Evolutionary conservation across 176 grass and related monocot species (phyloP), one percentile per base, ranked within the genome.

Genomic region (Coix lacrymajobi): DNA sequence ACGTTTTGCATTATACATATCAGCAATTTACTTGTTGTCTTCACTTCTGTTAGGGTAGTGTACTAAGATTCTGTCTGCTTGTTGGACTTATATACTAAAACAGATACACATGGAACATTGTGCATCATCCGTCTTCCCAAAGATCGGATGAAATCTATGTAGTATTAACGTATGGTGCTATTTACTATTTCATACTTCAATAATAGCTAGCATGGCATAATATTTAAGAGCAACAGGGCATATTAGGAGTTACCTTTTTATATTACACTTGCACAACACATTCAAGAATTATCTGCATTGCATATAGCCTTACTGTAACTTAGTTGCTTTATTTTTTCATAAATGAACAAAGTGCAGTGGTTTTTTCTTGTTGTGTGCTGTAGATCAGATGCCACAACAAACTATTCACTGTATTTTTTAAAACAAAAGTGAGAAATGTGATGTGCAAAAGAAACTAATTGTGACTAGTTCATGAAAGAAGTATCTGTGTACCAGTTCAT

Each of bases 181-280:
- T 46, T 52, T 28, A 49, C 39, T 52, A 32, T 26, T 66, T 61
- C 36, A 49, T 61, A 49, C 32, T 79, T 48, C 41, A 66, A 12
- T 67, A 34, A 24, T 80, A 22, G 1, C 13, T 52, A 36, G 20
- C 30, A 51, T 51, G 12, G 0, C 77, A 61, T 83, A 40, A 56
- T 56, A 83, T 71, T 88, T 46, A 37, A 39, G 3, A 33, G 46
- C 71, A 31, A 22, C 25, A 14, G 24, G 43, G 48, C n/a, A 68
- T 62, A 3, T 69, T 46, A 78, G 29, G 62, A 62, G 41, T 69
- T 88, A 9, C 32, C 29, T 72, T 51, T 88, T 78, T 57, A 78
- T 16, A 46, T 28, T 78, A 37, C 29, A 72, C 2, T 56, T n/a
- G 19, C 58, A 36, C 28, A 44, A 22, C 26, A 58, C 22, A 14